These are phyloP conservation scores for Juglanconis sp. DNA, from an alignment of 2,329 filamentous ascomycete species.

Conservation along the genomic window DNA sequence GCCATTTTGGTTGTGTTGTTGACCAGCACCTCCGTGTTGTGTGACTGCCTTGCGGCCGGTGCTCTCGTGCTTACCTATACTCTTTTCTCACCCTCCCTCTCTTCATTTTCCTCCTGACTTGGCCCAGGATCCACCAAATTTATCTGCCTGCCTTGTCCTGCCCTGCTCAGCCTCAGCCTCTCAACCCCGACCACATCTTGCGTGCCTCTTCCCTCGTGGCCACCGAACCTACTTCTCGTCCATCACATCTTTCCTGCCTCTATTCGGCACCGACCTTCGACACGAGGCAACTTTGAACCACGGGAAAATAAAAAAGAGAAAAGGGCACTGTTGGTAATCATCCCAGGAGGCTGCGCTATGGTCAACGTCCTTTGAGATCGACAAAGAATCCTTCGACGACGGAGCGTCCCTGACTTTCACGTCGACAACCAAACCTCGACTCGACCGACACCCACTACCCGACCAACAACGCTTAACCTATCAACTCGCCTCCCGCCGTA, in stretches of 20 bases:
- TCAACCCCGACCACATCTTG: background rate
- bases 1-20: background rate
- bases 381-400: background rate
- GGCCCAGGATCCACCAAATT: background rate
- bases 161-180: background rate
- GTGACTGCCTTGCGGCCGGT: too few relatives aligned
- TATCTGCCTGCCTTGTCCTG: constrained; percentile 13
- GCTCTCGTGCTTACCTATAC: background rate
- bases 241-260: background rate
- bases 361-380: background rate
- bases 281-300: background rate
- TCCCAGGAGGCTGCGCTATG: background rate
- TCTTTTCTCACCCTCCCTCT: background rate
- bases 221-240: background rate
- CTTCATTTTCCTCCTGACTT: background rate
- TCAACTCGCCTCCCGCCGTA: background rate
- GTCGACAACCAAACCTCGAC: background rate
- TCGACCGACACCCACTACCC: background rate
- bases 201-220: constrained; percentile 11
- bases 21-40: background rate
- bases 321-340: background rate
- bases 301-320: background rate
- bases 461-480: background rate
- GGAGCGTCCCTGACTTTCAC: background rate
- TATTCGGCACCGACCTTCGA: background rate